Base-by-base conservation (phyloP, 768 basidiomycete genomes). In the Termitomyces sp. region DNA sequence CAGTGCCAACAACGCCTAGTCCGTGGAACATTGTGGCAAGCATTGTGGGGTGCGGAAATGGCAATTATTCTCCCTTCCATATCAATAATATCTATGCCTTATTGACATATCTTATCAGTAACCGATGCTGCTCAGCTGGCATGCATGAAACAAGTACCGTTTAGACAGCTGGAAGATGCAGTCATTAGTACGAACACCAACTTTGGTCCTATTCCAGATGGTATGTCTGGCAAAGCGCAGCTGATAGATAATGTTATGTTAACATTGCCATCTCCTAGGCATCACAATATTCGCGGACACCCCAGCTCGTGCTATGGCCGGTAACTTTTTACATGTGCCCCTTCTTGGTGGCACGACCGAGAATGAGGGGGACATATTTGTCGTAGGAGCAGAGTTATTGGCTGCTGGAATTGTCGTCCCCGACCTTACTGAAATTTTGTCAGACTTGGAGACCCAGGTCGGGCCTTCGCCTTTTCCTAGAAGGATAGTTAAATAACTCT, bases 281-380 rank as follows among this genome's bases (percentile, higher is more conserved):
- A 72, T 74, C 20, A 75, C 70, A 8, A 66, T 75, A 45, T 74
- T 74, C 58, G 61, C 69, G 13, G 75, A 76, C 53, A 69, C 50
- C 1, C 30, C 36, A 12, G 53, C 62, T 44, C 64, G 72, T 42
- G 49, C 62, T 36, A 44, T 58, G 6, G 55, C 60, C 42, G 66
- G 65, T 20, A 61, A 67, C 27, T 67, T 67, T 41, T 61, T 67
- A 5, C 61, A 60, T 18, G 63, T 64, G 12, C 65, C 66, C 3
- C 55, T 66, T 30, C 58, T 67, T 18, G 58, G 63, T 34, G 76
- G 76, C 44, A 72, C 65, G 11, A 70, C 66, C 9, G 52, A 66
- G 45, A 65, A 76, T n/a, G 75, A 77, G 57, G 72, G 60, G 22
- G 74, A 76, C 52, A 68, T 75, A 41, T 71, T 76, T 30, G 62